Conservation (phyloP, 805 yeast species). For the Wickerhamiella bombiphila region DNA sequence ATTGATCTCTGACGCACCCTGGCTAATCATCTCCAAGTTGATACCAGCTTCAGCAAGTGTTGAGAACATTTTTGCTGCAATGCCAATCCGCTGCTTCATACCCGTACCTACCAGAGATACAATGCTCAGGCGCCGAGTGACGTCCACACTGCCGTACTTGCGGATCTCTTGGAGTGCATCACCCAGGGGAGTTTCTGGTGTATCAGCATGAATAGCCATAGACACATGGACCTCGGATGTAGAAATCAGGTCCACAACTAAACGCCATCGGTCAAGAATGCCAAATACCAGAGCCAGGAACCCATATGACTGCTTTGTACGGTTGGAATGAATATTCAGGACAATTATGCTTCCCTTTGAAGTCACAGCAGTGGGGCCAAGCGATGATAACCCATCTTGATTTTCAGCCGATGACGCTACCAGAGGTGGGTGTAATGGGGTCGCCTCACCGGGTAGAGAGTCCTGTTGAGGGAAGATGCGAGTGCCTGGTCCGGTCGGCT, state of each 20-base stretch:
- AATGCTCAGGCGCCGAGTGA: constrained; percentile 76
- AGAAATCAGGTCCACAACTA: constrained; percentile 90
- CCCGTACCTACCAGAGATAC: constrained; percentile 92
- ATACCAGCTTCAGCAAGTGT: constrained; percentile 82
- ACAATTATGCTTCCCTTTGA: constrained; percentile 88
- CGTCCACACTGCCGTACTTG: constrained; percentile 76
- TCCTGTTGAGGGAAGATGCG: constrained; percentile 84
- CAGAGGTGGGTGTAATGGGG: constrained; percentile 93
- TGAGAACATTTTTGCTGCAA: constrained; percentile 93
- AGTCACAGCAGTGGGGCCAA: constrained; percentile 80
- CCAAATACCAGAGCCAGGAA: constrained; percentile 84
- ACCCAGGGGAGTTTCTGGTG: constrained; percentile 48
- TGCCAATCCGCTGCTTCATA: constrained; percentile 93
- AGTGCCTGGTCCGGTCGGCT: constrained; percentile 87
- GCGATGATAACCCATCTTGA: constrained; percentile 25
- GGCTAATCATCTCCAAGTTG: constrained; percentile 95
- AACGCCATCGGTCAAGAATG: constrained; percentile 63
- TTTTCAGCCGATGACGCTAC: too few relatives aligned
- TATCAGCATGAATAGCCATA: constrained; percentile 72
- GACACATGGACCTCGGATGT: constrained; percentile 97
- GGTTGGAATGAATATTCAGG: constrained; percentile 83
- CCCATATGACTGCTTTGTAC: constrained; percentile 84
- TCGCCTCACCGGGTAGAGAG: constrained; percentile 70
- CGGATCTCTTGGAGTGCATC: constrained; percentile 66
- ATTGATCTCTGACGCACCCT: constrained; percentile 96